Evolutionary conservation across 129 eudicot species (phyloP), one percentile per base, ranked within the genome.

Genomic region (Logfia minima): DNA sequence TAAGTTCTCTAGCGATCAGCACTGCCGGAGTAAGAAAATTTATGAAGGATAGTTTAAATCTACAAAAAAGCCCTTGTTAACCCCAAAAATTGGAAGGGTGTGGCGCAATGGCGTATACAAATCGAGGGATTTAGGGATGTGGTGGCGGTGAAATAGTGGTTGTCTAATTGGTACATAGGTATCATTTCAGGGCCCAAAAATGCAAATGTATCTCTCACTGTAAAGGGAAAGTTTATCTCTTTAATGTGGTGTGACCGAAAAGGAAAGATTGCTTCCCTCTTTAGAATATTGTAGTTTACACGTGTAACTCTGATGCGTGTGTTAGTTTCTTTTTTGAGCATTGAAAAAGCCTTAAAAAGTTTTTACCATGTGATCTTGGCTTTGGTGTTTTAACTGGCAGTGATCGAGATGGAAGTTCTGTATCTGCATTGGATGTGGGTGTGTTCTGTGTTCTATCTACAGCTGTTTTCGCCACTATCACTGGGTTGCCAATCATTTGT

Each of bases 171-270:
- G 70, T 59, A 78, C 45, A 58, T 29, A 31, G 29, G 77, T 70
- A 78, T 71, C 55, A 61, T 7, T 70, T 73, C 66, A 80, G 83
- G 77, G 73, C 72, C 83, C 41, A 19, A 65, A 76, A 34, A 52
- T 66, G 53, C 34, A 18, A 61, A 34, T 77, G 34, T 8, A 53
- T 78, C 16, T 53, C 62, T 13, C 45, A 53, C 24, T 72, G 74
- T 66, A 72, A 72, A 72, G 79, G 48, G 79, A 45, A 73, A 72
- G 69, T 80, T 58, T 55, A 2, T 72, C 8, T 73, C 53, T 80
- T 73, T 66, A 72, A 66, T 74, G 23, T 65, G 75, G 79, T 74
- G 66, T 55, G 84, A 39, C 74, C 62, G 31, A 74, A 80, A 79
- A 66, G 55, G 84, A 67, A 80, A 66, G 22, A 39, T 74, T 66